Base-by-base conservation (phyloP, 2,329 filamentous ascomycete species). In the Rosellinia necatrix region DNA sequence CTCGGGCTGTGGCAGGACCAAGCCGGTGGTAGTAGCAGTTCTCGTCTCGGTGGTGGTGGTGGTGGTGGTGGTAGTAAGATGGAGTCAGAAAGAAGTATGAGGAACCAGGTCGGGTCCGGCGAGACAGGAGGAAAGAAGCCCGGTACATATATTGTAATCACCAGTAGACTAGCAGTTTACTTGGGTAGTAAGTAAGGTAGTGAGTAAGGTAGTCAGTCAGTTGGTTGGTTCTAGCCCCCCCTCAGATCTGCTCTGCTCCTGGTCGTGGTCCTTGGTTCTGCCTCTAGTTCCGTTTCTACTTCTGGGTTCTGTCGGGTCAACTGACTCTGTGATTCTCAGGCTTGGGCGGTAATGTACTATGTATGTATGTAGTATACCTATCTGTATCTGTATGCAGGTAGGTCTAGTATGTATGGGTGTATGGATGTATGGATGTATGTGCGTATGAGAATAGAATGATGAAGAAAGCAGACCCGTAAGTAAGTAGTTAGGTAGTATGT, bases 281-380 rank as follows among this genome's bases (percentile, higher is more conserved):
- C 52, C 27, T 60, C 50, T 51, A 35, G 32, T 8, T 30, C 25
- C 30, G 3, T 13, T 17, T 43, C 38, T 49, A 24, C 15, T 40
- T 24, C 44, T 42, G 37, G 46, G 51, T 52, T 35, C 34, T 12
- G 41, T 37, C 30, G n/a, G 51, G 52, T 56, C 58, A 59, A 61
- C 50, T 58, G 55, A 61, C 51, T 61, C 41, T 49, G 55, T 56
- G 55, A 58, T 51, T 47, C 55, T 58, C 19, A 27, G 30, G 22
- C 30, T 37, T 42, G 47, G 46, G 50, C 50, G 47, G 54, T 42
- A 58, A 48, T 37, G 47, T 22, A 22, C n/a, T n/a, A n/a, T n/a
- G n/a, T n/a, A n/a, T n/a, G n/a, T n/a, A n/a, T n/a, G n/a, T n/a
- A n/a, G n/a, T n/a, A n/a, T n/a, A n/a, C n/a, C n/a, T n/a, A n/a